Evolutionary conservation across 352 stramenopile species (phyloP).

Genomic region (Pythium myriotylum): DNA sequence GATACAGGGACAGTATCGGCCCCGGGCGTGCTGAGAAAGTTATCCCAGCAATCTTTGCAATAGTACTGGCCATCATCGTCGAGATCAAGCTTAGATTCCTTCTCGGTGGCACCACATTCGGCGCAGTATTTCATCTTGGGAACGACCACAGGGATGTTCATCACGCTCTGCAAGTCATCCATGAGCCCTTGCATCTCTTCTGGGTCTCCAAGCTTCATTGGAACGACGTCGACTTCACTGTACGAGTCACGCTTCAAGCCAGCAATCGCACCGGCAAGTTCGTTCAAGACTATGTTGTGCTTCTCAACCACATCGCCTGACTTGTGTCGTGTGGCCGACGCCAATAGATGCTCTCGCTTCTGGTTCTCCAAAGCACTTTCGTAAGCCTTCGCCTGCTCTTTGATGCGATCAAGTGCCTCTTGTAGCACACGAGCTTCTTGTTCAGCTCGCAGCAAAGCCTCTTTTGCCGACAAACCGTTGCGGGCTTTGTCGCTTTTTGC

Average conservation of each 20-base stretch:
- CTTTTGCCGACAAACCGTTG: constrained; percentile 53
- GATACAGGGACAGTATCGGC: constrained; percentile 15
- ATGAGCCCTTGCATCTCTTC: constrained; percentile 69
- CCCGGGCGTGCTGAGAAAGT: constrained; percentile 67
- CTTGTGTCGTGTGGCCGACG: constrained; percentile 72
- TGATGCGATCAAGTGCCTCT: constrained; percentile 83
- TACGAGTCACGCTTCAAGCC: constrained; percentile 81
- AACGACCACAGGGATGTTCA: constrained; percentile 82
- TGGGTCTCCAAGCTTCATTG: constrained; percentile 59
- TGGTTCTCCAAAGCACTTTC: constrained; percentile 78
- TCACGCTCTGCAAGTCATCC: constrained; percentile 75
- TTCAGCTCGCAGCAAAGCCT: constrained; percentile 68
- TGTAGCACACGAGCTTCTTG: constrained; percentile 74
- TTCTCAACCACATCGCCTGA: constrained; percentile 72
- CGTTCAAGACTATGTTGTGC: constrained; percentile 84
- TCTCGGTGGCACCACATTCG: constrained; percentile 76
- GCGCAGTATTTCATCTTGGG: constrained; percentile 77
- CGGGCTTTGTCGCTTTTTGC: constrained; percentile 47
- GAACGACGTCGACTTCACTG: constrained; percentile 67
- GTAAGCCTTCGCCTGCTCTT: constrained; percentile 85
- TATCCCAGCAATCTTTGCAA: constrained; percentile 89
- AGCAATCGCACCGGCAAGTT: constrained; percentile 71
- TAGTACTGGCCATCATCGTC: constrained; percentile 87
- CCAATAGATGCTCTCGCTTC: constrained; percentile 68
- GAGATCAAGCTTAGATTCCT: constrained; percentile 73